Base-by-base conservation (phyloP, 179 eudicot species). In the Carnegiea gigantea region DNA sequence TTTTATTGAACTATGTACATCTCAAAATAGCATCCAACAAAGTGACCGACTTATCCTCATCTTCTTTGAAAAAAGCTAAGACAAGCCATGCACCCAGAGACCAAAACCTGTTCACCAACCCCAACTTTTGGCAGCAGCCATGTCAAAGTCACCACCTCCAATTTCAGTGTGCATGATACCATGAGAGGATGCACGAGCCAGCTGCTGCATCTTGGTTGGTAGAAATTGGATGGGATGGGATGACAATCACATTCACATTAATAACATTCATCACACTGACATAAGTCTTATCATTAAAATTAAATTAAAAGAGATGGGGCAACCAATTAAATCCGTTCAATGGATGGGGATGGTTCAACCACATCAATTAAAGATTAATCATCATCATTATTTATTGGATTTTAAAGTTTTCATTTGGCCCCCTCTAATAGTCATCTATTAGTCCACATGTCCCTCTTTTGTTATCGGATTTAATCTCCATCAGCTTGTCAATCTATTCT, bases 371-470 rank as follows among this genome's bases (percentile, higher is more conserved):
- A 28, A 28, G 17, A 70, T 7, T 70, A 70, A 54, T 62, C 23
- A n/a, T n/a, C 18, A 62, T 62, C n/a, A 72, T 20, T 72, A 38
- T 17, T 12, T 21, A 40, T 70, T 70, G 76, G 76, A 40, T 72
- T 43, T 38, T 30, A 72, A 72, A 26, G 76, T 40, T 38, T 21
- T 38, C 57, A 2, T 51, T 51, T 12, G 53, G 53, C 14, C 7
- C 18, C 26, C 9, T 72, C 14, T 20, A 72, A 8, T 33, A 33
- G 1, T n/a, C 49, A 40, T 72, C 28, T 72, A 72, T 72, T 38
- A 17, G 76, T 72, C 76, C 76, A 72, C 24, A 72, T 72, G 76
- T 38, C 51, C 26, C 23, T 43, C 26, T 72, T 51, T 72, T 18
- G 76, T 72, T 72, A n/a, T 36, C 11, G 23, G 51, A 43, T 18